Base-by-base conservation (phyloP, 2,329 filamentous ascomycete species). In the Neonectria ditissima region DNA sequence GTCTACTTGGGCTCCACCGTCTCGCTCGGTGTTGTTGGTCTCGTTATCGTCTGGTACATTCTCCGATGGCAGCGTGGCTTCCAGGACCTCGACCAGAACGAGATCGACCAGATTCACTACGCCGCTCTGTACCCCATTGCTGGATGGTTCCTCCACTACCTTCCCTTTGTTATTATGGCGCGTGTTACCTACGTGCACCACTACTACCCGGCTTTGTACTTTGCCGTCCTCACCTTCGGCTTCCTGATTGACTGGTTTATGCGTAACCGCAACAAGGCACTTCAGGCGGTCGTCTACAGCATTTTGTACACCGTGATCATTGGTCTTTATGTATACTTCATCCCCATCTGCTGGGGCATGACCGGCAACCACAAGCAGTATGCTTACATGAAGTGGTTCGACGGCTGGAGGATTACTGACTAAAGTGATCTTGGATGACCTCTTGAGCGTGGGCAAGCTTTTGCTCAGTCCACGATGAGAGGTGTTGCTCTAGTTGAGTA, bases 131-230 rank as follows among this genome's bases (percentile, higher is more conserved):
- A 99, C 80, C 95, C 96, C 9, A 84, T 95, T 60, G 86, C 96
- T 59, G 96, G 96, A 66, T 99, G 96, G 96, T 90, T 97, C 80
- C 86, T 99, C 52, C 96, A 99, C 82, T 99, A 97, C 79, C 82
- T 97, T 66, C 96, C 96, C 1, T 99, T 98, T 80, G 88, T 97
- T 74, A 89, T 96, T 76, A 99, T 99, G 97, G 96, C 94, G 11
- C 93, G 96, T 85, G 96, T 99, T 65, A 99, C 96, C 16, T 99
- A 99, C 76, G 96, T 99, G 58, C 96, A 99, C 80, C 96, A 99
- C 83, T 99, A 99, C 85, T 99, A 98, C 80, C 96, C 96, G 11
- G 96, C 96, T 10, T 88, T 99, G 11, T 99, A 98, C 84, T 99
- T 98, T 79, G 94, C 96, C 73, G 97, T 99, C 69, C 84, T 99